phyloP scores from a whole-genome alignment of 345 rosid genomes.

The Mangifera indica region DNA sequence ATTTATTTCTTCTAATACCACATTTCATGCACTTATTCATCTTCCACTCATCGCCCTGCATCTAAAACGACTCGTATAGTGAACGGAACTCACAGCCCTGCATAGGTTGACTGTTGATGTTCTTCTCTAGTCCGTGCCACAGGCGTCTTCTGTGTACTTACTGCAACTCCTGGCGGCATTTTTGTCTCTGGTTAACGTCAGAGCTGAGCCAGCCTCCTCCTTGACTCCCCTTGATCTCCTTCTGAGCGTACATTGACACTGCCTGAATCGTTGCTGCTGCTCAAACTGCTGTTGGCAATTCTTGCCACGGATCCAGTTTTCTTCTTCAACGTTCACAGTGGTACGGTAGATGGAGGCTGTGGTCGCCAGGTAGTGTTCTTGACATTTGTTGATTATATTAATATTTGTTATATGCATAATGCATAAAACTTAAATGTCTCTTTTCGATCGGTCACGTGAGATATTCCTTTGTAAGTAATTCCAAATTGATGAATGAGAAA shows the following conservation, averaged over 20 bases:
- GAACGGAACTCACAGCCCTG: slow-evolving; percentile 18
- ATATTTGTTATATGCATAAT: too few species aligned
- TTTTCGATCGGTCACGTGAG: too few species aligned
- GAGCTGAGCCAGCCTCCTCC: neutral
- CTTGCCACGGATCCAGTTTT: neutral
- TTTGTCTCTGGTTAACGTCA: neutral
- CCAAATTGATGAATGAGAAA: too few species aligned
- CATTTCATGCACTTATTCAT: neutral
- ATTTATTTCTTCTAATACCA: neutral
- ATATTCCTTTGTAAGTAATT: too few species aligned
- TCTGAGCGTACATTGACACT: slow-evolving; percentile 33
- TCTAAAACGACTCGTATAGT: too few species aligned
- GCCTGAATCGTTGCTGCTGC: slow-evolving; percentile 34
- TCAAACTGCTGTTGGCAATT: slow-evolving; percentile 24
- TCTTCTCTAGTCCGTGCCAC: slow-evolving; percentile 29
- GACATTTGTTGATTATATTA: too few species aligned
- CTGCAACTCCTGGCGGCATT: slow-evolving; percentile 36
- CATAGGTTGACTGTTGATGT: slow-evolving; percentile 6
- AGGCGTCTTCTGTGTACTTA: slow-evolving; percentile 26
- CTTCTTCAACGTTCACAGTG: slow-evolving; percentile 19
- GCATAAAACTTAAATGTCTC: too few species aligned
- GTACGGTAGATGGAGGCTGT: slow-evolving; percentile 35
- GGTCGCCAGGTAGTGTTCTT: slow-evolving; percentile 29
- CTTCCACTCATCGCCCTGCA: neutral
- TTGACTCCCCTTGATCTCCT: slow-evolving; percentile 1